Conservation (phyloP, 257 asterid species). For the Fraxinus quadrangulata region DNA sequence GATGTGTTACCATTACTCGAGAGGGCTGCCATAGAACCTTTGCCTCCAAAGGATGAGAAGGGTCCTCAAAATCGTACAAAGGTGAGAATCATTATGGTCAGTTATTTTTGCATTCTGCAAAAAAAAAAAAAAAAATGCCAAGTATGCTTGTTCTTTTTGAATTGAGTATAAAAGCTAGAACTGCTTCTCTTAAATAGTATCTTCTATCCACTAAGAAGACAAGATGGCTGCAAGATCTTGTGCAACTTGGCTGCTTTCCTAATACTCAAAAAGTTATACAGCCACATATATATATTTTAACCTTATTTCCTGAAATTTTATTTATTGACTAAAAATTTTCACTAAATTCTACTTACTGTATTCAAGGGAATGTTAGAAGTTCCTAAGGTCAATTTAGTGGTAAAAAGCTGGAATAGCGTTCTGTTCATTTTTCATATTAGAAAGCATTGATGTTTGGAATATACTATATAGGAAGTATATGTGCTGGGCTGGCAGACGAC, state of each 20-base stretch:
- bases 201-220: background rate
- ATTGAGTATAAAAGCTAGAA: background rate
- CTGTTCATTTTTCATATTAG: background rate
- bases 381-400: background rate
- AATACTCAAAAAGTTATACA: background rate
- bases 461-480: background rate
- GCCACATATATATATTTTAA: background rate
- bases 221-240: background rate
- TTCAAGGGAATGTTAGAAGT: background rate
- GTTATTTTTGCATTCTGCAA: background rate
- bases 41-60: constrained; percentile 94
- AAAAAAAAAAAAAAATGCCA: background rate
- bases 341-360: background rate
- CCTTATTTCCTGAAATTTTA: background rate
- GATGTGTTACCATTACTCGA: constrained; percentile 79
- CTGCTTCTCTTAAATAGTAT: background rate
- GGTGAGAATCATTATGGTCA: constrained; percentile 43
- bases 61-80: constrained; percentile 93
- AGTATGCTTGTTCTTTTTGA: background rate
- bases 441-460: background rate
- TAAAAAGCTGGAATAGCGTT: background rate
- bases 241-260: background rate
- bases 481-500: background rate
- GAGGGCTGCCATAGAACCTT: constrained; percentile 85
- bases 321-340: too few relatives aligned